Evolutionary conservation across 2,329 filamentous ascomycete genomes (phyloP), one percentile per base, ranked within the genome.

Genomic region (Eurotiales sp.): DNA sequence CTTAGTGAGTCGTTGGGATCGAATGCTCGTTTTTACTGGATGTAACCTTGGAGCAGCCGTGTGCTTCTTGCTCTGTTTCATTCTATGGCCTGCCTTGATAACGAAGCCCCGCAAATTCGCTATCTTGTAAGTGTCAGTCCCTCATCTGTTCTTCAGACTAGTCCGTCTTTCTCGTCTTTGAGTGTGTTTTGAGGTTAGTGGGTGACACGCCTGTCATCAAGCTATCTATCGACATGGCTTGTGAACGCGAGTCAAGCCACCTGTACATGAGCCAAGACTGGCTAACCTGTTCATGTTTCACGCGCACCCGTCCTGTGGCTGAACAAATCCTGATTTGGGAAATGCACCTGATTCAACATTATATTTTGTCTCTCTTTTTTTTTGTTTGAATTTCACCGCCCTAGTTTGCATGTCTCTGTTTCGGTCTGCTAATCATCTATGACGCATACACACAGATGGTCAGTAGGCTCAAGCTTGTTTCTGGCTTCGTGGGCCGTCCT

Each of bases 1-100:
- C 64, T 66, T 73, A 97, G 93, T 99, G 77, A 96, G 90, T 75
- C 84, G 92, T 75, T 97, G 92, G 93, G 93, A 99, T 74, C 88
- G 92, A 52, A 76, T 97, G 66, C 79, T 99, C 69, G 82, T 97
- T 64, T 99, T 99, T 72, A 86, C 82, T 58, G 90, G 86, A 65
- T 95, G 92, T 76, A 95, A 96, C 72, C 72, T 96, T 61, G 90
- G 87, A 55, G 90, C 93, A 57, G 78, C 90, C 58, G 89, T 88
- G 60, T 92, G 95, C 77, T 97, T 99, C 77, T 83, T 95, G 68
- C 84, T 95, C 63, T 72, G 88, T 77, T 95, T 97, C 75, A 86
- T 86, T 61, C 78, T 97, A 52, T 92, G 95, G 74, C 91, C 91
- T 50, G 79, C 91, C 55, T 80, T 96, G 59, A 81, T 88, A 59